Base-by-base conservation (phyloP, 441 rosid genomes). In the Corymbia citriodora region DNA sequence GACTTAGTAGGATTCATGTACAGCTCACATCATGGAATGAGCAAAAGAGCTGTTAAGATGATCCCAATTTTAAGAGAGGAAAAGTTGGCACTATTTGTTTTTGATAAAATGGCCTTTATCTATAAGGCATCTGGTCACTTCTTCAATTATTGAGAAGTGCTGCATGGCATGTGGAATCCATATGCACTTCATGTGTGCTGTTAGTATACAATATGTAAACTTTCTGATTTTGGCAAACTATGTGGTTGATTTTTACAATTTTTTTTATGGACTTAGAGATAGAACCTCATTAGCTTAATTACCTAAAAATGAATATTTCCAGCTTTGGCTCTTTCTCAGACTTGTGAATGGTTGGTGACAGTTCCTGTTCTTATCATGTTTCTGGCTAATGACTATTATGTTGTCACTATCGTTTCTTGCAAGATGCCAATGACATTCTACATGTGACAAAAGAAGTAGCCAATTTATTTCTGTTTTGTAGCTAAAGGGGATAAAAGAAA, bases 401-500 rank as follows among this genome's bases (percentile, higher is more conserved):
- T 45, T 79, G 18, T 45, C 10, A 7, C 52, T 49, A 45, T 79
- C 7, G 17, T 79, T 79, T 45, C 85, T 23, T 23, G 52, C 85
- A 79, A 45, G 53, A 45, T 79, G 53, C 85, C 4, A 23, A 23
- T 79, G 85, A 79, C 85, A 79, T 79, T 79, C 52, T 23, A 49
- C 45, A 0, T 79, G n/a, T 8, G 18, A 79, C 0, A 18, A 79
- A 79, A 87, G 61, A 54, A 55, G 48, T 87, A 55, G 49, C 49
- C 29, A 55, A 87, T 31, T 19, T 50, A n/a, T 53, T 55, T 55
- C 17, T 36, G 68, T 87, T 87, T 53, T 93, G 93, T 93, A 98
- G 99, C 91, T 97, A 93, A 97, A 96, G 90, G 94, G 94, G 90
- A 72, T 97, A 49, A 97, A 97, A 93, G 91, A 92, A 88, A 96